Percentiles rank a stretch among this genome's conserved stretches.
These are phyloP conservation scores for Penium margaritaceum DNA, from an alignment of 139 green algal genomes.

Conservation along the genomic window DNA sequence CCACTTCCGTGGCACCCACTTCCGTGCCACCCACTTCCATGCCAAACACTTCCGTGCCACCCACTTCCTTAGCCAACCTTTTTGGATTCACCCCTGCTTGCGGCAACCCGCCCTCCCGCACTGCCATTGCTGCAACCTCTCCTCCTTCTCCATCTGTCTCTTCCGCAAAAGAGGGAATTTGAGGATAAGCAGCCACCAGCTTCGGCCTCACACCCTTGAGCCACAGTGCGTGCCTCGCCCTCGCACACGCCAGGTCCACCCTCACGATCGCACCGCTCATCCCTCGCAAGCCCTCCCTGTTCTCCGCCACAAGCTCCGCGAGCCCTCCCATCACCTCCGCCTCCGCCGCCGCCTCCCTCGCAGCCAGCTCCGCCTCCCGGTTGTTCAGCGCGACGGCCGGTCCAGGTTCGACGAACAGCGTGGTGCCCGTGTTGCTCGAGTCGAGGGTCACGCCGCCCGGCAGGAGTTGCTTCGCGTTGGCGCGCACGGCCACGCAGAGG, in stretches of 20 bases:
- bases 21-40: too few relatives aligned
- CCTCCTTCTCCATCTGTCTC: neutral
- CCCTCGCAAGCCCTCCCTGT: neutral
- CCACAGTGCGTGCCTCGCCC: slow-evolving; percentile 49
- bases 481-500: slow-evolving; percentile 26
- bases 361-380: slow-evolving; percentile 26
- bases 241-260: slow-evolving; percentile 40
- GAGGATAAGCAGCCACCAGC: neutral
- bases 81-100: too few relatives aligned
- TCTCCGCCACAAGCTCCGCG: slow-evolving; percentile 10
- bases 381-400: slow-evolving; percentile 36
- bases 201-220: slow-evolving; percentile 24
- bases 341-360: slow-evolving; percentile 30
- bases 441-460: slow-evolving; percentile 30
- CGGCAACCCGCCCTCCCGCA: too few relatives aligned
- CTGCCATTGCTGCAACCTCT: neutral
- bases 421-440: slow-evolving; percentile 37
- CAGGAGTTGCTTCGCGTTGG: slow-evolving; percentile 16
- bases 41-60: too few relatives aligned
- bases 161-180: neutral
- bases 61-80: too few relatives aligned
- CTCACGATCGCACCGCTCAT: slow-evolving; percentile 19
- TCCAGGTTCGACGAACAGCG: slow-evolving; percentile 35
- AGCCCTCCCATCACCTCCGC: slow-evolving; percentile 10
- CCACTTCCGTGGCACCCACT: too few relatives aligned